Evolutionary conservation across 1,284 basidiomycete genomes (phyloP).

Genomic region (Melampsora occidentalis): DNA sequence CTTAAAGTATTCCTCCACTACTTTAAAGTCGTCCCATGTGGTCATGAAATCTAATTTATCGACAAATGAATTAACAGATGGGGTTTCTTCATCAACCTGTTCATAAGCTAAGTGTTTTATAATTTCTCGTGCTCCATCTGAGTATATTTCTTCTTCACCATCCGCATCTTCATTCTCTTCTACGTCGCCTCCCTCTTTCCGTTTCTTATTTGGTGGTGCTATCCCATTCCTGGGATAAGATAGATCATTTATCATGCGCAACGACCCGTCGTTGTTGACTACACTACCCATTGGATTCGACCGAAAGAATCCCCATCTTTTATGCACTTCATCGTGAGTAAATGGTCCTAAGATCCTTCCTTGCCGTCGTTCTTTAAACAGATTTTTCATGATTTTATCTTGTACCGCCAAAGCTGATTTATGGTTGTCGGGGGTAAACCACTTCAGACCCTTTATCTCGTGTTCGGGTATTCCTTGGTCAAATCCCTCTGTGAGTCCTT

Average conservation of each 20-base stretch:
- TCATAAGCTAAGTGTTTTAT: too few species aligned
- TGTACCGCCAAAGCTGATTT: background rate
- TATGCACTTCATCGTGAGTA: background rate
- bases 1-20: background rate
- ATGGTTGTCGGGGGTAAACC: background rate
- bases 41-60: background rate
- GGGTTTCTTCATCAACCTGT: too few species aligned
- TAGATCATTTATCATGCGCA: too few species aligned
- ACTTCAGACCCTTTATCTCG: background rate
- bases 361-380: background rate
- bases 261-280: too few species aligned
- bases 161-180: background rate
- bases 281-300: background rate
- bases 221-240: background rate
- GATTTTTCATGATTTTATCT: background rate
- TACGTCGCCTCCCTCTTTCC: background rate
- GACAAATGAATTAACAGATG: background rate
- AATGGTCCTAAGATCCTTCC: background rate
- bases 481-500: background rate
- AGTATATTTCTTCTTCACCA: background rate
- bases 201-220: background rate
- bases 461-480: constrained; percentile 13
- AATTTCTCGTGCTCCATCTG: background rate
- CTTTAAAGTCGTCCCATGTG: constrained; percentile 1
- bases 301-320: background rate